Evolutionary conservation across 768 basidiomycete genomes (phyloP).

Genomic region (Russula earlei): DNA sequence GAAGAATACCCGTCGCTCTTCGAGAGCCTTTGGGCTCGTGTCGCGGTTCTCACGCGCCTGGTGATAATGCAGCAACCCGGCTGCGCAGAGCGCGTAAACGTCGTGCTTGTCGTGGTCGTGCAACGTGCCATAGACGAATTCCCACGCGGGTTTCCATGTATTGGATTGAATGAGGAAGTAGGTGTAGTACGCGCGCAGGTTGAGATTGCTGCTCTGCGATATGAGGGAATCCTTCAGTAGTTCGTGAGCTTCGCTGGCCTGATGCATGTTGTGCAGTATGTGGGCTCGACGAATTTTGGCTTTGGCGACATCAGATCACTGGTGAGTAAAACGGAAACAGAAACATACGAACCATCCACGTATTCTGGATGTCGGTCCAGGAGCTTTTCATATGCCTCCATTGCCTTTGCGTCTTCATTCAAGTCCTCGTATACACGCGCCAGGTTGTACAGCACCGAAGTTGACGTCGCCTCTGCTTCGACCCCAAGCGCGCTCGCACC

Average conservation of each 20-base stretch:
- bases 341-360: slow-evolving; percentile 63
- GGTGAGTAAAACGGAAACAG: neutral
- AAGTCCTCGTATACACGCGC: slow-evolving; percentile 86
- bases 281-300: slow-evolving; percentile 90
- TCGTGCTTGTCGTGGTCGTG: slow-evolving; percentile 84
- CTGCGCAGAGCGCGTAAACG: slow-evolving; percentile 82
- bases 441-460: slow-evolving; percentile 84
- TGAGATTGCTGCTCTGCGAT: slow-evolving; percentile 68
- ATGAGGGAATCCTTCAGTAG: slow-evolving; percentile 82
- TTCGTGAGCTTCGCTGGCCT: slow-evolving; percentile 75
- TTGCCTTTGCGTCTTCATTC: slow-evolving; percentile 62
- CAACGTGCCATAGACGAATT: slow-evolving; percentile 84
- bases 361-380: slow-evolving; percentile 91
- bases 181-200: slow-evolving; percentile 88
- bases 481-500: slow-evolving; percentile 38
- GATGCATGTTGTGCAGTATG: slow-evolving; percentile 60
- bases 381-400: slow-evolving; percentile 81
- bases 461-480: slow-evolving; percentile 62
- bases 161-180: slow-evolving; percentile 83
- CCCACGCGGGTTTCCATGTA: slow-evolving; percentile 61
- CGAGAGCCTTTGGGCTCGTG: slow-evolving; percentile 39
- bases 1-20: slow-evolving; percentile 73
- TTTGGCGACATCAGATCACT: slow-evolving; percentile 26
- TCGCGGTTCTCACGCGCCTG: slow-evolving; percentile 81
- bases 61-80: slow-evolving; percentile 79